Percentiles rank a stretch among this genome's conserved stretches.
These are phyloP conservation scores for Microcos paniculata DNA, from an alignment of 345 rosid species.

Conservation along the genomic window DNA sequence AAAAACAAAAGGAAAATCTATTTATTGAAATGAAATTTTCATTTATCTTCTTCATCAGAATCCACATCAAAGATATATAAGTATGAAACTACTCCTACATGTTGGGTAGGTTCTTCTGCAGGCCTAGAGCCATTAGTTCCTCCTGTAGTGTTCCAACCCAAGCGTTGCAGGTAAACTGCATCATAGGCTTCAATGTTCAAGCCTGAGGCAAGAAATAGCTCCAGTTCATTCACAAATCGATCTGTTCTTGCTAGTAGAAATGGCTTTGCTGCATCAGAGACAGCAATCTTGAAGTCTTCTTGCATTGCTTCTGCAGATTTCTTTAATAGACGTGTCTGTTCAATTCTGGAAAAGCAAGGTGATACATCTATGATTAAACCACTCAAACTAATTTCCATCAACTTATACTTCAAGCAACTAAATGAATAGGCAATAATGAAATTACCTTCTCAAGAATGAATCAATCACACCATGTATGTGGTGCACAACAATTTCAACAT, in stretches of 20 bases:
- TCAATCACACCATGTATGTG: slow-evolving; percentile 72
- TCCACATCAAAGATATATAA: slow-evolving; percentile 57
- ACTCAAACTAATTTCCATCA: background rate
- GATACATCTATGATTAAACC: background rate
- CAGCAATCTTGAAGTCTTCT: slow-evolving; percentile 47
- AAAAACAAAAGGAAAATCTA: background rate
- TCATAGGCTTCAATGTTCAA: slow-evolving; percentile 74
- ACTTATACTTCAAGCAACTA: background rate
- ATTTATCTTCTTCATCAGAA: slow-evolving; percentile 29
- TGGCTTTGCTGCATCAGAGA: slow-evolving; percentile 64
- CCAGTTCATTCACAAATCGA: slow-evolving; percentile 61
- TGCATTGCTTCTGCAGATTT: slow-evolving; percentile 43
- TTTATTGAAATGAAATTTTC: background rate
- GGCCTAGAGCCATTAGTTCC: slow-evolving; percentile 12
- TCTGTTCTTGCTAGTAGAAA: slow-evolving; percentile 59
- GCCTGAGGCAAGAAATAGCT: slow-evolving; percentile 74
- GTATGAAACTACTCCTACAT: slow-evolving; percentile 34
- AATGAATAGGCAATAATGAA: background rate
- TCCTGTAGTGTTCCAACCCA: slow-evolving; percentile 41
- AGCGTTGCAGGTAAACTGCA: slow-evolving; percentile 45
- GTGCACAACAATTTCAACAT: slow-evolving; percentile 64
- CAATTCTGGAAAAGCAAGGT: slow-evolving; percentile 30
- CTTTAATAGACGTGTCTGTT: slow-evolving; percentile 24
- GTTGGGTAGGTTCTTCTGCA: slow-evolving; percentile 24
- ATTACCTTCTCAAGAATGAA: slow-evolving; percentile 61